phyloP scores from a whole-genome alignment of 2,329 filamentous ascomycete genomes.

The Penicillium sclerotigenum region DNA sequence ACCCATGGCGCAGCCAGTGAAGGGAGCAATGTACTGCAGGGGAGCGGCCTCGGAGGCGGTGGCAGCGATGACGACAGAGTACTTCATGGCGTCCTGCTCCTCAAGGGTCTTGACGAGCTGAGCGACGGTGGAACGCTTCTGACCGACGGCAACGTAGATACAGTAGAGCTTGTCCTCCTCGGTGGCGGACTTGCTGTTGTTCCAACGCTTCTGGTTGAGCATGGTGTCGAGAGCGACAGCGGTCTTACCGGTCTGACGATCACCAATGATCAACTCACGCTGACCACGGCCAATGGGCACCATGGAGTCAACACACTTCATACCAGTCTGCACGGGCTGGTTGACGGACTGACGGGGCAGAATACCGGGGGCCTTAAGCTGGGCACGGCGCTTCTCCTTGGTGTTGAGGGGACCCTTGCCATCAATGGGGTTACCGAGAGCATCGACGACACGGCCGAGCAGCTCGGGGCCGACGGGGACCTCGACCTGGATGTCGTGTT shows the following conservation, averaged over 20 bases:
- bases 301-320: slow-evolving; percentile 99
- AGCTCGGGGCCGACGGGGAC: slow-evolving; percentile 89
- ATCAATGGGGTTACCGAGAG: slow-evolving; percentile 98
- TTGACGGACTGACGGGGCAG: slow-evolving; percentile 95
- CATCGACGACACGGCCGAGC: slow-evolving; percentile 97
- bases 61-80: slow-evolving; percentile 87
- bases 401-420: slow-evolving; percentile 97
- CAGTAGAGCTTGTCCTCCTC: slow-evolving; percentile 99
- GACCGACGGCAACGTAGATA: slow-evolving; percentile 96
- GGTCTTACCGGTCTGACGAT: slow-evolving; percentile 99
- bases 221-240: slow-evolving; percentile 97
- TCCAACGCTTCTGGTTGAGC: slow-evolving; percentile 99
- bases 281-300: slow-evolving; percentile 99
- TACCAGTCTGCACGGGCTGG: slow-evolving; percentile 97
- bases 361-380: slow-evolving; percentile 98
- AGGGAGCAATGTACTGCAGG: slow-evolving; percentile 89
- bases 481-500: slow-evolving; percentile 66
- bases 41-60: slow-evolving; percentile 96
- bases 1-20: slow-evolving; percentile 68
- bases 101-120: slow-evolving; percentile 99
- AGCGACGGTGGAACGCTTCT: slow-evolving; percentile 99
- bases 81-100: slow-evolving; percentile 99
- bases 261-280: slow-evolving; percentile 99
- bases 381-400: slow-evolving; percentile 88
- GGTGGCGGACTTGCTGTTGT: slow-evolving; percentile 71